A percentile compares a stretch with the other conserved stretches of the same genome.
Evolutionary conservation across 1,284 basidiomycete species (phyloP).

Genomic region (Ganoderma multipileum): DNA sequence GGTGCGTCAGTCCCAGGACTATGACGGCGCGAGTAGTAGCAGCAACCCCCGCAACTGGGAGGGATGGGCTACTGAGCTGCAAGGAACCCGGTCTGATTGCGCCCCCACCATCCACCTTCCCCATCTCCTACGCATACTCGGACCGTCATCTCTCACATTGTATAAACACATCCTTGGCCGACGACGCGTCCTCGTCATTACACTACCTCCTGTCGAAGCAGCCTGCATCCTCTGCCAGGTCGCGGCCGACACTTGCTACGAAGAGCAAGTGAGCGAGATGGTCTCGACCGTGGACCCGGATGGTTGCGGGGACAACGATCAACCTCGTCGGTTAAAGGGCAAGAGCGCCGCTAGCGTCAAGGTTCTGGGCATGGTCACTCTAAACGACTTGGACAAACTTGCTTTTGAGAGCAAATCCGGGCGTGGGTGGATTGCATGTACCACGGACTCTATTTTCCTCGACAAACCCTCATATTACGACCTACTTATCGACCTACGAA

Average conservation of each 20-base stretch:
- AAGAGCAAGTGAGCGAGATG: constrained; percentile 49
- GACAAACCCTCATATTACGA: constrained; percentile 81
- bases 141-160: constrained; percentile 75
- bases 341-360: constrained; percentile 60
- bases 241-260: constrained; percentile 74
- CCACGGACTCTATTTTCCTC: constrained; percentile 81
- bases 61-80: constrained; percentile 71
- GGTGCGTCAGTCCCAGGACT: constrained; percentile 51
- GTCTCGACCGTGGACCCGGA: constrained; percentile 12
- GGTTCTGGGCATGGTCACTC: constrained; percentile 79
- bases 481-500: constrained; percentile 77
- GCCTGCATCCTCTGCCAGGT: constrained; percentile 80
- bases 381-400: constrained; percentile 71
- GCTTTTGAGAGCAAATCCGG: constrained; percentile 60
- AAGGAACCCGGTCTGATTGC: constrained; percentile 45
- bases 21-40: constrained; percentile 47
- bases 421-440: constrained; percentile 82
- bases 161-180: constrained; percentile 81
- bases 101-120: constrained; percentile 70
- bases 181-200: constrained; percentile 75
- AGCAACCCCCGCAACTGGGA: constrained; percentile 50
- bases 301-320: constrained; percentile 29
- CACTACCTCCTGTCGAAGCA: constrained; percentile 77
- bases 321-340: constrained; percentile 45
- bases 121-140: constrained; percentile 74